Evolutionary conservation across 2,329 filamentous ascomycete genomes (phyloP).

Genomic region (Clarireedia homoeocarpa): DNA sequence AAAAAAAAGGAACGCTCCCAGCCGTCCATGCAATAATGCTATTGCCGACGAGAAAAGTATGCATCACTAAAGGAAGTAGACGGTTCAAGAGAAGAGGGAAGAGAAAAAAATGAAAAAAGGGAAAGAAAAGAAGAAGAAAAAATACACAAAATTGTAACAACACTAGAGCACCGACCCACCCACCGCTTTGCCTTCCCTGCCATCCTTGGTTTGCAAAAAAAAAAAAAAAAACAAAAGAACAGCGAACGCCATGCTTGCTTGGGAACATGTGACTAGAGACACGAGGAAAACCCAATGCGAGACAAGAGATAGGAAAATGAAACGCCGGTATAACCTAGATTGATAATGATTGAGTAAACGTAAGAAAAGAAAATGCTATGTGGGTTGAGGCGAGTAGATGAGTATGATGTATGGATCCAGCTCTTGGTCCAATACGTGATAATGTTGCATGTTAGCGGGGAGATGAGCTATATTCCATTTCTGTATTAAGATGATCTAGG

Average conservation of each 20-base stretch:
- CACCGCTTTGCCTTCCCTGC: not conserved
- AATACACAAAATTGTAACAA: not conserved
- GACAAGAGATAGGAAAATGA: not conserved
- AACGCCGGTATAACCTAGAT: not conserved
- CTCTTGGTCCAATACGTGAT: not conserved
- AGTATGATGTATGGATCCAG: not conserved
- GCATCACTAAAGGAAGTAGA: too few relatives aligned
- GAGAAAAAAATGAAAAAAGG: not conserved
- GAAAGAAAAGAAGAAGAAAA: not conserved
- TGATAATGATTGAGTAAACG: not conserved
- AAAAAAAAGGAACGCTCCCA: too few relatives aligned
- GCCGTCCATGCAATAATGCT: too few relatives aligned
- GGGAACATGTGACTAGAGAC: too few relatives aligned
- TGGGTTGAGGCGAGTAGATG: not conserved
- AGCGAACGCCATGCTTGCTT: not conserved
- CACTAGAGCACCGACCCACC: not conserved
- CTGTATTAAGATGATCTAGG: not conserved
- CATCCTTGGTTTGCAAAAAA: not conserved
- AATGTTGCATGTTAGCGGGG: not conserved
- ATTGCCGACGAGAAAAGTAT: too few relatives aligned
- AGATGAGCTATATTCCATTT: not conserved
- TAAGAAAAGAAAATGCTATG: not conserved
- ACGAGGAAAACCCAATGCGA: too few relatives aligned
- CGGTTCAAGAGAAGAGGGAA: not conserved
- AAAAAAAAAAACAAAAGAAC: too few relatives aligned